These are phyloP conservation scores for Serendipita vermifera DNA, from an alignment of 768 basidiomycete species.

Conservation along the genomic window DNA sequence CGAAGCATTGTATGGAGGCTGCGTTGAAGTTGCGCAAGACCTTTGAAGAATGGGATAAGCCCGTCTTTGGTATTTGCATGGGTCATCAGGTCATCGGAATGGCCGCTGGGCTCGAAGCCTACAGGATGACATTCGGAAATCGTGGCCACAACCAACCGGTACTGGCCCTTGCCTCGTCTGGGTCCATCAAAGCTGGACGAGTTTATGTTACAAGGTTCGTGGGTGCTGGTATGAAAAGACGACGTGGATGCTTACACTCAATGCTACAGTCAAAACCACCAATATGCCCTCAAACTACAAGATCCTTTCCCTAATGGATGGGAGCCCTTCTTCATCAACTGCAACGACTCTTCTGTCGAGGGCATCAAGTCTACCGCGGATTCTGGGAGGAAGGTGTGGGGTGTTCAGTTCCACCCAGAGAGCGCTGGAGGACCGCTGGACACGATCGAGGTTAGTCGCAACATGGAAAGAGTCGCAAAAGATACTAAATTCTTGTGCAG, in stretches of 20 bases:
- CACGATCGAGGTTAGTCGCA: conserved; percentile 67
- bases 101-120: conserved; percentile 91
- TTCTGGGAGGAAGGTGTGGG: conserved; percentile 88
- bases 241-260: not conserved
- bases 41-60: conserved; percentile 78
- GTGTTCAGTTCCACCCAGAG: conserved; percentile 99
- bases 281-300: conserved; percentile 87
- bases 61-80: conserved; percentile 98
- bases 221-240: conserved; percentile 10
- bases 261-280: conserved; percentile 80
- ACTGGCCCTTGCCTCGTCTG: conserved; percentile 81
- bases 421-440: conserved; percentile 97
- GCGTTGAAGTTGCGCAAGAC: conserved; percentile 69
- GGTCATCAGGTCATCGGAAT: conserved; percentile 97
- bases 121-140: conserved; percentile 99
- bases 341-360: conserved; percentile 97
- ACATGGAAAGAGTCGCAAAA: not conserved
- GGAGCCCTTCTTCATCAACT: conserved; percentile 99
- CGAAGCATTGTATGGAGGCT: conserved; percentile 75
- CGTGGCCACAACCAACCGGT: conserved; percentile 99
- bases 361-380: conserved; percentile 90
- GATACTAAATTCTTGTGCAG: not conserved
- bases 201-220: conserved; percentile 88
- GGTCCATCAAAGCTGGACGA: conserved; percentile 87
- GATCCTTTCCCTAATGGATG: conserved; percentile 95